Base-by-base conservation (phyloP, 192 early-diverging fungal genomes). In the Coemansia sp. region DNA sequence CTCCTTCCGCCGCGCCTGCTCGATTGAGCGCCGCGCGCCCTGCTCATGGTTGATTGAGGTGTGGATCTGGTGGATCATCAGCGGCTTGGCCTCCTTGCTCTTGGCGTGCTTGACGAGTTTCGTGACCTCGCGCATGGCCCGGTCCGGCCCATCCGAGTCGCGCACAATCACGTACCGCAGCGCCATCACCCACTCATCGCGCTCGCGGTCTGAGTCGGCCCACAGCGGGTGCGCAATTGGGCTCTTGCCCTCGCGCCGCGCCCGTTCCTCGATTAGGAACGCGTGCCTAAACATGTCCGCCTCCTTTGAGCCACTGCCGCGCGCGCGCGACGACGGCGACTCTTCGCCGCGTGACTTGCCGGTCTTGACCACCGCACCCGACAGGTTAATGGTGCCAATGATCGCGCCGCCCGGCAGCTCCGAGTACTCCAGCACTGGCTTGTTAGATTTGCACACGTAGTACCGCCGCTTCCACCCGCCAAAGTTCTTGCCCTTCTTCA, bases 401-500 rank as follows among this genome's bases (percentile, higher is more conserved):
- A 83, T 78, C 27, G 78, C 78, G 11, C 87, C 85, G 59, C 84
- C 85, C 52, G 90, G 87, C 81, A 75, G 76, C 57, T 96, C 93
- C 60, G 82, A 90, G 74, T 93, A 95, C 55, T 91, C 87, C 30
- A 94, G 68, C 1, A 85, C 58, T 0, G 82, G 80, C 15, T 73
- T 70, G 50, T 84, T 79, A 10, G 90, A 67, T 54, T 75, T 75
- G 60, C 72, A 79, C 30, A 85, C 79, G 62, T 92, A 95, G 72
- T 86, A 95, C 45, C 92, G 82, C 28, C 88, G 79, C 64, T 97
- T 97, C 93, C 93, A 95, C 8, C 91, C 93, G 45, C 95, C 93
- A 89, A 97, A 96, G 65, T 87, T 93, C 62, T 94, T 97, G 42
- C 95, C 93, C 72, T 85, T 85, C 62, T 95, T 97, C 40, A 90